Conservation (phyloP, 805 yeast species). For the Ogataea zsoltii region DNA sequence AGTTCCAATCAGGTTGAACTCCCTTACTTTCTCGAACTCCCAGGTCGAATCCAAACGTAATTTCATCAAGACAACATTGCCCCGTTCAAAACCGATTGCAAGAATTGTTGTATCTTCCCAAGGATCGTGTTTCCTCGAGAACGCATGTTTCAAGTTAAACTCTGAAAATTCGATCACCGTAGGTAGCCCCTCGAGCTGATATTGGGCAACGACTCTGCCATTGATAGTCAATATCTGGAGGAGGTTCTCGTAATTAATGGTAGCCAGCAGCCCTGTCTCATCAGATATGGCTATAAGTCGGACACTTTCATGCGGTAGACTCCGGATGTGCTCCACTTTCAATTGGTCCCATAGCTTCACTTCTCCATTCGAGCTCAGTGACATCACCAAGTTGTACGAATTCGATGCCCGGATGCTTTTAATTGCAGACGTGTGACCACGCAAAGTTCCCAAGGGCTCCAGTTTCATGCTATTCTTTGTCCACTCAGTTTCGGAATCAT, state of each 20-base stretch:
- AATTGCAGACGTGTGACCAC: slow-evolving; percentile 59
- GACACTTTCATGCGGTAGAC: slow-evolving; percentile 19
- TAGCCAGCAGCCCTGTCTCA: slow-evolving; percentile 54
- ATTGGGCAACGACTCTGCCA: slow-evolving; percentile 43
- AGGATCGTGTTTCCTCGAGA: slow-evolving; percentile 10
- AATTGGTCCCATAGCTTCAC: slow-evolving; percentile 68
- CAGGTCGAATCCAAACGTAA: slow-evolving; percentile 20
- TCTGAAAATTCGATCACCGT: slow-evolving; percentile 24
- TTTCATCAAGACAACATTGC: slow-evolving; percentile 29
- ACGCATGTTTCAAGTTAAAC: slow-evolving; percentile 9
- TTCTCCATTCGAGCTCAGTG: slow-evolving; percentile 55
- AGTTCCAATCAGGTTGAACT: slow-evolving; percentile 22
- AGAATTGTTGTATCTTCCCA: slow-evolving; percentile 41
- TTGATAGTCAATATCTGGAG: slow-evolving; percentile 51
- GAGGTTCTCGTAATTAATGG: slow-evolving; percentile 24
- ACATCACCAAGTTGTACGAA: slow-evolving; percentile 54
- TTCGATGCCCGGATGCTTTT: slow-evolving; percentile 48
- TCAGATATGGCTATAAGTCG: slow-evolving; percentile 47
- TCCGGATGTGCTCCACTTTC: slow-evolving; percentile 49
- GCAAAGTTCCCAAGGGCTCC: slow-evolving; percentile 33
- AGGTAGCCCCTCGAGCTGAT: slow-evolving; percentile 16
- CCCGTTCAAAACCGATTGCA: slow-evolving; percentile 35
- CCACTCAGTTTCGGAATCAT: slow-evolving; percentile 4
- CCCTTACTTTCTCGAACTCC: slow-evolving; percentile 27
- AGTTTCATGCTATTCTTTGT: slow-evolving; percentile 3